These are phyloP conservation scores for Gliomastix tumulicola DNA, from an alignment of 2,329 filamentous ascomycete genomes.

Conservation along the genomic window DNA sequence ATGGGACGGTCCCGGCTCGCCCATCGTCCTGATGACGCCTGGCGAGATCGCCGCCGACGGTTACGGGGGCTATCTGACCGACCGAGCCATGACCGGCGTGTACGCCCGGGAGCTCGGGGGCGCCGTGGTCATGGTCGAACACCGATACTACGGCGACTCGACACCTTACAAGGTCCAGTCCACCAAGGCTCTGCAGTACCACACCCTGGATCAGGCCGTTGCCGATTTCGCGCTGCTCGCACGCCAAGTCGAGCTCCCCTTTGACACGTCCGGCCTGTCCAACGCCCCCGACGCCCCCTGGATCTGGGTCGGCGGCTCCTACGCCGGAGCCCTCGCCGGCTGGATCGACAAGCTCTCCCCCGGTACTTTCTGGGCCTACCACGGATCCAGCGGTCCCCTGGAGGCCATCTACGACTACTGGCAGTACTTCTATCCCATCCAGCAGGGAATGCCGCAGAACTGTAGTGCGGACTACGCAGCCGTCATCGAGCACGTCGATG, in stretches of 20 bases:
- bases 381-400: slow-evolving; percentile 70
- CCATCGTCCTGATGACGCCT: slow-evolving; percentile 61
- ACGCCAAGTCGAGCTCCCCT: slow-evolving; percentile 59
- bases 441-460: slow-evolving; percentile 38
- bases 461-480: slow-evolving; percentile 58
- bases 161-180: slow-evolving; percentile 57
- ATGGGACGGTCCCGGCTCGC: slow-evolving; percentile 69
- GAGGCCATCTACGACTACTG: slow-evolving; percentile 70
- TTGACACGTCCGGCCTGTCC: slow-evolving; percentile 56
- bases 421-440: slow-evolving; percentile 39
- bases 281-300: slow-evolving; percentile 60
- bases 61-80: slow-evolving; percentile 58
- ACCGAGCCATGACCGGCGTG: slow-evolving; percentile 61
- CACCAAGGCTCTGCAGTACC: slow-evolving; percentile 63
- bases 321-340: slow-evolving; percentile 69
- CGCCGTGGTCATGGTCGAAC: slow-evolving; percentile 70
- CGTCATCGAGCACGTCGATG: slow-evolving; percentile 38
- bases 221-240: slow-evolving; percentile 75
- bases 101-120: slow-evolving; percentile 62
- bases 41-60: slow-evolving; percentile 57
- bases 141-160: slow-evolving; percentile 75
- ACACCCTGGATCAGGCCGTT: slow-evolving; percentile 71
- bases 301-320: slow-evolving; percentile 73
- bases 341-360: slow-evolving; percentile 68
- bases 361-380: slow-evolving; percentile 66